Evolutionary conservation across 805 yeast genomes (phyloP), one percentile per base, ranked within the genome.

Genomic region (Vanderwaltozyma yarrowii): DNA sequence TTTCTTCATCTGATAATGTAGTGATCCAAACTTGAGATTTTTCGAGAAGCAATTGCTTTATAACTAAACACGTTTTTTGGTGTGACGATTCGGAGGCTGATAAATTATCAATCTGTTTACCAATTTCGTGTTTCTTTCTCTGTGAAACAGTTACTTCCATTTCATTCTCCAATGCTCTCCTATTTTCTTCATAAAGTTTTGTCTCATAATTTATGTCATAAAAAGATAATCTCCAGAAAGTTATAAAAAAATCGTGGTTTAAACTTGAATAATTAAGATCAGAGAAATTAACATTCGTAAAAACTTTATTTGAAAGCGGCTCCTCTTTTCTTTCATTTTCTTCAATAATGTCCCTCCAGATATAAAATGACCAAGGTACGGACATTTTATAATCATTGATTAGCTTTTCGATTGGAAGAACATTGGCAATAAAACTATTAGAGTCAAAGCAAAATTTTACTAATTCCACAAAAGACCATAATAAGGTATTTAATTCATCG

Each of bases 201-300:
- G 61, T 60, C 2, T 74, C 69, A 51, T 60, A 79, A 42, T 73
- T 71, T 24, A 87, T 73, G 49, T 87, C 95, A 51, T 80, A 78
- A 7, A 85, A 60, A 0, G 80, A 70, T 25, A 81, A 62, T 43
- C 67, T 74, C 96, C 95, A 88, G 49, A 87, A 88, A 1, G 71
- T 62, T 2, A 65, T 60, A 49, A 70, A 83, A 21, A 85, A 60
- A 0, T 64, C 66, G 12, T 58, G 52, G 2, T 64, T 49, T 2
- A 77, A 35, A 8, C 45, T 26, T 0, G 42, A 25, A 36, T 59
- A 58, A 26, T 59, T 53, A 21, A 52, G 39, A 19, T 46, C 54
- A 3, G 39, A 30, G 32, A 44, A 50, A 2, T 36, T 30, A 2
- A 49, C 38, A 1, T 39, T 44, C 7, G 45, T 32, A 14, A 58